Evolutionary conservation across 2,329 filamentous ascomycete species (phyloP).

Genomic region (Arthroderma sp.): DNA sequence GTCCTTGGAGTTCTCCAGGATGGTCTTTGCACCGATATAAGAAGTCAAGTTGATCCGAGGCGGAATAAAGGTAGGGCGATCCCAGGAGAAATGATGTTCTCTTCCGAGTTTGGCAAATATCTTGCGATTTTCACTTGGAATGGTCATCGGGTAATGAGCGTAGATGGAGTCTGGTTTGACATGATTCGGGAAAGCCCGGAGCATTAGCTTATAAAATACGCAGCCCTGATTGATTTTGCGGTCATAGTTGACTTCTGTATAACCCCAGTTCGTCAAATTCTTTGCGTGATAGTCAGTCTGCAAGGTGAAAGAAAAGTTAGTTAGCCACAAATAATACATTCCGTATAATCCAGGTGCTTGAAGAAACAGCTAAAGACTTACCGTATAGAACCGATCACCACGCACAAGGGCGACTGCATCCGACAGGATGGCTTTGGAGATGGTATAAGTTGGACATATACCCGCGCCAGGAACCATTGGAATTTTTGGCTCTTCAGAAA

Average conservation of each 20-base stretch:
- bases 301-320: not conserved
- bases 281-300: constrained; percentile 15
- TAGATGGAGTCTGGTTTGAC: constrained; percentile 18
- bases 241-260: constrained; percentile 20
- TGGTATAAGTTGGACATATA: constrained; percentile 26
- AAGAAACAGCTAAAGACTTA: constrained; percentile 7
- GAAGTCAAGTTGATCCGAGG: constrained; percentile 12
- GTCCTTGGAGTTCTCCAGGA: constrained; percentile 14
- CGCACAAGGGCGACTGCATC: constrained; percentile 33
- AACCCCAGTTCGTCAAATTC: constrained; percentile 30
- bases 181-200: constrained; percentile 18
- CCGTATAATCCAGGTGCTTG: not conserved
- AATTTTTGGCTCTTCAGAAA: constrained; percentile 32
- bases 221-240: constrained; percentile 15
- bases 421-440: constrained; percentile 28
- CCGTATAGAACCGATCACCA: constrained; percentile 29
- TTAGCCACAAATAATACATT: not conserved
- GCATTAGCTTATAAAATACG: constrained; percentile 19
- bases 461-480: constrained; percentile 25
- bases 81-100: constrained; percentile 11
- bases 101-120: constrained; percentile 15
- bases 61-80: constrained; percentile 12
- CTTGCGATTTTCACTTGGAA: constrained; percentile 15
- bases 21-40: constrained; percentile 11
- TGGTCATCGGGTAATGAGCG: constrained; percentile 18